Conservation (phyloP, 345 rosid genomes). For the Euphorbia tirucalli region DNA sequence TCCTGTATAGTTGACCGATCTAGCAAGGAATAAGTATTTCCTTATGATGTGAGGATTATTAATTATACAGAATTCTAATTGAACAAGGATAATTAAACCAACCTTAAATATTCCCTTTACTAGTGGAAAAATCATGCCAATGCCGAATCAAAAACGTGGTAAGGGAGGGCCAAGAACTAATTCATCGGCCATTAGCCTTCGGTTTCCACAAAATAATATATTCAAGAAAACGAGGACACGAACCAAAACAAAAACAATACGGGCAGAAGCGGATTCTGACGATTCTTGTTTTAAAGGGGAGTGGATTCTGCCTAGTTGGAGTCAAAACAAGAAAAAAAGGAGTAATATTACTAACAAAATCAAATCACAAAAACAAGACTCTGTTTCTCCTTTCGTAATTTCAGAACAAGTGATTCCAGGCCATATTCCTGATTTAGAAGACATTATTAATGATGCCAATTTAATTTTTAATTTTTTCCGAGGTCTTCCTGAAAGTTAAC, state of each 20-base stretch:
- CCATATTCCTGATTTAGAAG: conserved; percentile 1
- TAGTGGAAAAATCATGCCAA: too few species aligned
- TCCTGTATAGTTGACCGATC: too few species aligned
- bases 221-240: neutral
- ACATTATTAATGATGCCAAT: neutral
- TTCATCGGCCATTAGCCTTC: too few species aligned
- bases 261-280: too few species aligned
- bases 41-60: too few species aligned
- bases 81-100: too few species aligned
- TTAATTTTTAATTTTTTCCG: neutral
- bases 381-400: neutral
- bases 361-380: neutral
- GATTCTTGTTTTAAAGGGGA: too few species aligned
- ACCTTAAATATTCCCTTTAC: too few species aligned
- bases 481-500: neutral
- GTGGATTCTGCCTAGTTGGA: neutral
- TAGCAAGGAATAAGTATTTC: too few species aligned
- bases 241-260: too few species aligned
- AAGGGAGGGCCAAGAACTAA: neutral
- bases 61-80: too few species aligned
- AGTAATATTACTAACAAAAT: neutral
- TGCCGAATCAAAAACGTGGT: neutral
- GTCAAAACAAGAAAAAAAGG: neutral
- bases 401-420: conserved; percentile 6
- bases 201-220: too few species aligned